phyloP scores from a whole-genome alignment of 306 rosid genomes.

The Amphicarpaea edgeworthii region DNA sequence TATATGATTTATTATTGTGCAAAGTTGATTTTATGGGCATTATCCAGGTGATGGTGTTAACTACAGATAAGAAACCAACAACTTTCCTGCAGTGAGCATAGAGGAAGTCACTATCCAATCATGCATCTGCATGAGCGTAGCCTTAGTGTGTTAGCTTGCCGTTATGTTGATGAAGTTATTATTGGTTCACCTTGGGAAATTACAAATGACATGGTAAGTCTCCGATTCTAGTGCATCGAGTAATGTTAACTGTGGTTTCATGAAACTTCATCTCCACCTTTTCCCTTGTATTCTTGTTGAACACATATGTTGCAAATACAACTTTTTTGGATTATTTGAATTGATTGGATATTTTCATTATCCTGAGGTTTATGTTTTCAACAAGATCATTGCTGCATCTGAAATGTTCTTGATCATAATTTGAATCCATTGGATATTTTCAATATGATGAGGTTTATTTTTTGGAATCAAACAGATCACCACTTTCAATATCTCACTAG shows the following conservation, averaged over 20 bases:
- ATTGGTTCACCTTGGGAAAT: constrained; percentile 97
- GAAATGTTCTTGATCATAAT: neutral
- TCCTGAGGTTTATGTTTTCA: constrained; percentile 18
- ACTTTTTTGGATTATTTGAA: constrained; percentile 20
- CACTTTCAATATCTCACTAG: constrained; percentile 87
- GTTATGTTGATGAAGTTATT: constrained; percentile 96
- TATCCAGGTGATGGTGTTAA: constrained; percentile 19
- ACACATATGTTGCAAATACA: neutral
- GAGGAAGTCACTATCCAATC: constrained; percentile 82
- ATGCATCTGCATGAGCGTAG: constrained; percentile 98
- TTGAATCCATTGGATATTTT: constrained; percentile 30
- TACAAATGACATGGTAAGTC: constrained; percentile 87
- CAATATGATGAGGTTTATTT: constrained; percentile 29
- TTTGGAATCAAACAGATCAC: constrained; percentile 72
- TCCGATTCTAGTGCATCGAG: constrained; percentile 34
- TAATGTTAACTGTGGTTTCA: constrained; percentile 5
- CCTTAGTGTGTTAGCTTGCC: constrained; percentile 91
- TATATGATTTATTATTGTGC: constrained; percentile 44
- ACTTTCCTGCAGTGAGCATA: constrained; percentile 66
- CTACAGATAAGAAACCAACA: constrained; percentile 30
- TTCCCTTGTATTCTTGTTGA: constrained; percentile 25
- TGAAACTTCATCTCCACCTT: constrained; percentile 19
- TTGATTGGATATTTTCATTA: constrained; percentile 35
- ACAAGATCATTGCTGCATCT: neutral
- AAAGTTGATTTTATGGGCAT: constrained; percentile 23